phyloP scores from a whole-genome alignment of 2,329 filamentous ascomycete species.

The Madurella fahalii region DNA sequence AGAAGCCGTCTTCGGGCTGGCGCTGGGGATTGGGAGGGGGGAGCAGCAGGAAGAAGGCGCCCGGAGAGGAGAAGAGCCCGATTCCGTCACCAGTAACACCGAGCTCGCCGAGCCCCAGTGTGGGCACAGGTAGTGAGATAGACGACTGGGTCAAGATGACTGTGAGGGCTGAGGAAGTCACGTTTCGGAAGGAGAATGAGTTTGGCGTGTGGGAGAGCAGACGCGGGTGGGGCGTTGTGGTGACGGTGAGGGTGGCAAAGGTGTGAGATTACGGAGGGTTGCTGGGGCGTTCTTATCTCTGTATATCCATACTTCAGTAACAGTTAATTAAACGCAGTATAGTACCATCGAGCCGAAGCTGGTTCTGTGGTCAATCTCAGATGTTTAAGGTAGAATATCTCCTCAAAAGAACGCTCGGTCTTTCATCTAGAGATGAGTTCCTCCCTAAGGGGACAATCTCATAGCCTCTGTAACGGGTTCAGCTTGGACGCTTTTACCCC shows the following conservation, averaged over 20 bases:
- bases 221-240: conserved; percentile 48
- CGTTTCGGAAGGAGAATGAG: conserved; percentile 48
- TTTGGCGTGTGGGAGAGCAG: conserved; percentile 50
- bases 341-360: too few species aligned
- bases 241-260: conserved; percentile 32
- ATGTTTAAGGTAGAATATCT: too few species aligned
- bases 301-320: too few species aligned
- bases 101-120: not conserved
- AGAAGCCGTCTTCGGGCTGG: conserved; percentile 14
- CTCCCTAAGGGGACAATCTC: too few species aligned
- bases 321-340: too few species aligned
- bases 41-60: conserved; percentile 20
- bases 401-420: too few species aligned
- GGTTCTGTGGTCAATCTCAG: too few species aligned
- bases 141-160: conserved; percentile 36
- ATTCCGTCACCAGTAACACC: conserved; percentile 8
- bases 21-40: conserved; percentile 32
- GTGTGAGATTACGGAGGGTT: not conserved
- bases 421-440: too few species aligned
- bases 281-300: too few species aligned
- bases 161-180: conserved; percentile 44
- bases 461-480: too few species aligned
- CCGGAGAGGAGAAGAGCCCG: not conserved
- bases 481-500: too few species aligned
- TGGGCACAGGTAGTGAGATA: not conserved